phyloP scores from a whole-genome alignment of 306 rosid species.

The Dryas octopetala region DNA sequence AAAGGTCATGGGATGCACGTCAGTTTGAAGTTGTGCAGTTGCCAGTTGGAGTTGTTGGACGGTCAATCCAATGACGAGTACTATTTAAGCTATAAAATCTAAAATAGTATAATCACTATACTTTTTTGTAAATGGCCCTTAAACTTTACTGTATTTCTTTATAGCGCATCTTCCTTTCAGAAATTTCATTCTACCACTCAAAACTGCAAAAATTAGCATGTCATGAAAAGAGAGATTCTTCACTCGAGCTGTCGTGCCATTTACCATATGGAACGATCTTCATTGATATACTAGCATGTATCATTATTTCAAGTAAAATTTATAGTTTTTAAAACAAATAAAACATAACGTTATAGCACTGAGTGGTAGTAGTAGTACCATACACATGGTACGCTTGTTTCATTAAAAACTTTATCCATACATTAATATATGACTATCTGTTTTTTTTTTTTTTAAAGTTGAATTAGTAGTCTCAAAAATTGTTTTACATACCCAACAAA shows the following conservation, averaged over 20 bases:
- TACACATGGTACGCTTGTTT: too few relatives aligned
- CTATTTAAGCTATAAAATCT: not conserved
- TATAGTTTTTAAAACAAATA: too few relatives aligned
- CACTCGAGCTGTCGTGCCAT: too few relatives aligned
- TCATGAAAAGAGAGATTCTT: too few relatives aligned
- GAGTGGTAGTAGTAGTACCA: too few relatives aligned
- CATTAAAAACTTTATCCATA: too few relatives aligned
- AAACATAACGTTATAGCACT: too few relatives aligned
- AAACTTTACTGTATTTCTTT: not conserved
- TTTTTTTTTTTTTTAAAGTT: not conserved
- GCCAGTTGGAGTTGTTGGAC: constrained; percentile 23
- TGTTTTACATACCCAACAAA: too few relatives aligned
- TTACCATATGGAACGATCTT: too few relatives aligned
- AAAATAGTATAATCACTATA: not conserved
- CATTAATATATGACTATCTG: too few relatives aligned
- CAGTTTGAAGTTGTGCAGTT: constrained; percentile 3
- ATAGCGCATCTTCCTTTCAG: not conserved
- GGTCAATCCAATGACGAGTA: constrained; percentile 19
- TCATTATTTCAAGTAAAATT: too few relatives aligned
- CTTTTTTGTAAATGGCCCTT: not conserved
- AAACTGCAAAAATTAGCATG: not conserved
- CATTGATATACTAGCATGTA: too few relatives aligned
- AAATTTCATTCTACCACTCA: not conserved
- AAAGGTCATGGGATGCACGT: not conserved
- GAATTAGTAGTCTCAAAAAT: not conserved